Evolutionary conservation across 2,329 filamentous ascomycete species (phyloP), one percentile per base, ranked within the genome.

Genomic region (Penicillium corylophilum): DNA sequence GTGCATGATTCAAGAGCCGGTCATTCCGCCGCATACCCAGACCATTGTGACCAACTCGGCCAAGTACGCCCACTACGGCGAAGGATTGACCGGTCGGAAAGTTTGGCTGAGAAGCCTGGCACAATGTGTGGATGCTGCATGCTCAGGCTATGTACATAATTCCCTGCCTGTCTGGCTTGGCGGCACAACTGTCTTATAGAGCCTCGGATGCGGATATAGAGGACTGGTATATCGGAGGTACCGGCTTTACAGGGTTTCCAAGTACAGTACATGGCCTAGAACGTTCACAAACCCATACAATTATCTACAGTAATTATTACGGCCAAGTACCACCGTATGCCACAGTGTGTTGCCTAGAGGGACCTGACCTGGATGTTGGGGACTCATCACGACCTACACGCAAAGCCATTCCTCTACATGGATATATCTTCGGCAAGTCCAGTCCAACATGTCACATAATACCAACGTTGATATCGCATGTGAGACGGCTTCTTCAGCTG

Each of bases 391-490:
- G 23, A 24, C 7, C 23, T 24, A 24, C 23, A 24, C 23, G 7
- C 23, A 7, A 24, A 24, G 7, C 23, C 23, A 4, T 24, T 24
- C 7, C 23, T 24, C 23, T 24, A 7, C 23, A 24, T 24, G 23
- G 23, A 24, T 7, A 24, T 7, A 24, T 24, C 23, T 24, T 24
- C 23, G 23, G 23, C 7, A 24, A 24, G 23, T 4, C 7, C 23
- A 24, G 23, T 24, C 23, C n/a, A n/a, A n/a, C n/a, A n/a, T n/a
- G n/a, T n/a, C n/a, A n/a, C n/a, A n/a, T n/a, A n/a, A n/a, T n/a
- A n/a, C n/a, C n/a, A n/a, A n/a, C 81, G 79, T 52, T 80, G 78
- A 59, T 82, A 82, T 1, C 78, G 72, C 77, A 81, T 80, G 53
- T 82, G 79, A 2, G 72, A 71, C 4, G 81, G 54, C 50, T 76